Conservation (phyloP, 371 early-diverging fungal genomes). For the Haplosporangium sp. region DNA sequence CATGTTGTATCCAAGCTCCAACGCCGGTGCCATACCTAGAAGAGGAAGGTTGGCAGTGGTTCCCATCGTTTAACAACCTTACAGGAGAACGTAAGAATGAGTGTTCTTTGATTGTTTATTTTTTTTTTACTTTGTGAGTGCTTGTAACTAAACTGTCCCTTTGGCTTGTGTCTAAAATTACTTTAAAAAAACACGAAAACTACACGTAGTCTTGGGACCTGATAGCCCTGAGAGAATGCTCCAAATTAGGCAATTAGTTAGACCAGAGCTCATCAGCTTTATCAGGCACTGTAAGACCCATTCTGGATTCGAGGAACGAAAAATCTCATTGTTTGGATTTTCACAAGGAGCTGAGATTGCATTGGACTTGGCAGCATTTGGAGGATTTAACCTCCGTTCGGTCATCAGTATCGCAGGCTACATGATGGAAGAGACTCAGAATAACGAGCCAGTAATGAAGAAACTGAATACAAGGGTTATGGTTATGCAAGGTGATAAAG, state of each 20-base stretch:
- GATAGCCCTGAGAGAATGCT: slow-evolving; percentile 59
- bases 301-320: slow-evolving; percentile 59
- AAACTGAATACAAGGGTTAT: slow-evolving; percentile 57
- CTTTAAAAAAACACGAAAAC: neutral
- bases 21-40: slow-evolving; percentile 73
- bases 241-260: slow-evolving; percentile 35
- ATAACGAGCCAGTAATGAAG: slow-evolving; percentile 8
- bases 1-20: slow-evolving; percentile 73
- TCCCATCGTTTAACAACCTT: slow-evolving; percentile 69
- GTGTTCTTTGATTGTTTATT: neutral
- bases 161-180: neutral
- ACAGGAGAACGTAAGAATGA: slow-evolving; percentile 65
- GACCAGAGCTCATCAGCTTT: slow-evolving; percentile 52
- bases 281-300: slow-evolving; percentile 59
- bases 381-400: slow-evolving; percentile 60
- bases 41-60: slow-evolving; percentile 73
- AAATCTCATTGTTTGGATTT: slow-evolving; percentile 79
- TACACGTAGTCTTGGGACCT: slow-evolving; percentile 59
- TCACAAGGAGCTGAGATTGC: slow-evolving; percentile 80
- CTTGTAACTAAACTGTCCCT: neutral
- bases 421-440: slow-evolving; percentile 61
- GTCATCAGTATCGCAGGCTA: slow-evolving; percentile 70
- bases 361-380: slow-evolving; percentile 70
- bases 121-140: neutral
- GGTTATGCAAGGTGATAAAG: slow-evolving; percentile 68